These are phyloP conservation scores for Beauveria bassiana DNA, from an alignment of 2,329 filamentous ascomycete species.

Conservation along the genomic window DNA sequence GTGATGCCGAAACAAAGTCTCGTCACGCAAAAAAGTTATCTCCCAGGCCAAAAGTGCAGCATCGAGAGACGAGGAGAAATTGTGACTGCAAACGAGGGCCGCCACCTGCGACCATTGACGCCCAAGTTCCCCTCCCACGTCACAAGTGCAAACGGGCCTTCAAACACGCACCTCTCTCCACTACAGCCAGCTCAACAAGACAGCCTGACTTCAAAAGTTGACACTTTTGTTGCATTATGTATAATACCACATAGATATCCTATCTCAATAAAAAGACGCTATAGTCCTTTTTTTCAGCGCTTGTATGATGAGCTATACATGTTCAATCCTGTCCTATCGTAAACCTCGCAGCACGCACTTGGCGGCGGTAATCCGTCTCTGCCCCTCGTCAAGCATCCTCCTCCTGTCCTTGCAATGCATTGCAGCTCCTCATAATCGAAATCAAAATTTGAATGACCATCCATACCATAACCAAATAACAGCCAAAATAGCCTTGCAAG, in stretches of 20 bases:
- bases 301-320: background rate
- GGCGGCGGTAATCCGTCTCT: background rate
- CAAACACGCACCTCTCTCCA: background rate
- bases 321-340: background rate
- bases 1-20: background rate
- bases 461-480: background rate
- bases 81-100: background rate
- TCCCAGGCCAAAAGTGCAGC: no score
- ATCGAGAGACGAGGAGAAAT: no score
- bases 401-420: background rate
- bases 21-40: no score
- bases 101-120: background rate
- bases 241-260: constrained; percentile 2
- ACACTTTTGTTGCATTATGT: constrained; percentile 2
- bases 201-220: background rate
- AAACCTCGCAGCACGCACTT: background rate
- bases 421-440: background rate
- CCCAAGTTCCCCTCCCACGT: background rate
- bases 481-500: background rate
- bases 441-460: background rate
- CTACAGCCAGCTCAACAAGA: background rate
- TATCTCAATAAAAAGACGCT: background rate
- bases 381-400: background rate
- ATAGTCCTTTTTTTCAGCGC: background rate
- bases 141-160: background rate